A percentile compares a stretch with the other conserved stretches of the same genome.
Evolutionary conservation across 78 protist genomes (phyloP).

Genomic region (Guillardia theta): DNA sequence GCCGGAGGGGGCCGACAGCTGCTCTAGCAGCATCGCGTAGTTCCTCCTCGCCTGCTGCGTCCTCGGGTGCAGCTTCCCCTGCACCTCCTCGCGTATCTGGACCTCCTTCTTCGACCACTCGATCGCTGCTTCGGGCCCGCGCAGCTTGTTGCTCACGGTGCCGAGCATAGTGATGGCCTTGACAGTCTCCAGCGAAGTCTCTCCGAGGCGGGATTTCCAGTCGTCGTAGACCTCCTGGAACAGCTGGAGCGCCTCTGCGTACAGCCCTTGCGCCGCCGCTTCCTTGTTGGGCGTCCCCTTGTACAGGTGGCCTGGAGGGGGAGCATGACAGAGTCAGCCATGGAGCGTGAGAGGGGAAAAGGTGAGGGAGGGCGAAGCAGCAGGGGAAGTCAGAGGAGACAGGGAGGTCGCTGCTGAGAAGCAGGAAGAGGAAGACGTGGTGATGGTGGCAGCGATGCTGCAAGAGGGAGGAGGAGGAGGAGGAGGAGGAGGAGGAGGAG

Average conservation of each 20-base stretch:
- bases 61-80: neutral
- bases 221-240: slow-evolving; percentile 32
- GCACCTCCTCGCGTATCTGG: slow-evolving; percentile 16
- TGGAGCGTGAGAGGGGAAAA: neutral
- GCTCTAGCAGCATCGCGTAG: neutral
- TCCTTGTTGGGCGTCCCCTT: neutral
- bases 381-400: neutral
- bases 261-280: neutral
- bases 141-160: neutral
- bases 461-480: neutral
- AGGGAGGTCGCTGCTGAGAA: neutral
- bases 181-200: neutral
- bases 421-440: neutral
- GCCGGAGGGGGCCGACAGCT: neutral
- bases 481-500: neutral
- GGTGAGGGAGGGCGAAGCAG: neutral
- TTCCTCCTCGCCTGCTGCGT: slow-evolving; percentile 4
- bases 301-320: neutral
- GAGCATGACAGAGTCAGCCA: too few relatives aligned
- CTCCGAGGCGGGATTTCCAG: slow-evolving; percentile 13
- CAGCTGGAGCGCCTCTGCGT: neutral
- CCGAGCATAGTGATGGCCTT: slow-evolving; percentile 40
- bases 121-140: neutral
- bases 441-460: neutral
- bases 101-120: slow-evolving; percentile 24